Evolutionary conservation across 352 stramenopile species (phyloP), one percentile per base, ranked within the genome.

Genomic region (Globisporangium nunn): DNA sequence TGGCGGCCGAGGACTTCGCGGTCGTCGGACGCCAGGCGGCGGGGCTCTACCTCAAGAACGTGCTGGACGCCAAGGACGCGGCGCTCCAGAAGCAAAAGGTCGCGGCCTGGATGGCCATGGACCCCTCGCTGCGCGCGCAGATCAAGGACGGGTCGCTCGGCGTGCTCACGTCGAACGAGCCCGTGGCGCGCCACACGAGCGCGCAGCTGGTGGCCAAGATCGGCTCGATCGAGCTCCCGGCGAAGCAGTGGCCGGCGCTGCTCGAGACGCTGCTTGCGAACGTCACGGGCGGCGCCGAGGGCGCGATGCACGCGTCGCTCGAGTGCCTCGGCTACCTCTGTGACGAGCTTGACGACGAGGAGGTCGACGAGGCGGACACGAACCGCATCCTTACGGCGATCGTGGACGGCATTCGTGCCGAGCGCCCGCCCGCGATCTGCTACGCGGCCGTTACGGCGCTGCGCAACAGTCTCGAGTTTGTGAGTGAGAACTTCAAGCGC

Each of bases 331-430:
- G 86, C 17, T 94, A 93, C 62, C 69, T 94, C 29, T 93, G 84
- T 33, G 86, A 93, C 64, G 81, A 88, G 55, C 66, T 92, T 0
- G 82, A 91, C 39, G 81, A 91, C 37, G 78, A 82, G 47, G 60
- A 69, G 2, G 74, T 95, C 23, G 76, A 87, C 55, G 77, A 90
- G 57, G 69, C 85, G 48, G 88, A 95, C 50, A 97, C 95, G 2
- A 98, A 99, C 73, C 78, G 95, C 31, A 98, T 99, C 64, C 73
- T 99, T 28, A 99, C 91, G 23, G 92, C 93, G 15, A 99, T 99
- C 64, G 93, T 99, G 14, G 91, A 98, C 67, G 96, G 96, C 47
- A 98, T 99, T 54, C 76, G 86, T 43, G 59, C 80, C 0, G 87
- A 97, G 54, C 75, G 92, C 2, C 77, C 90, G 12, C 75, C 90